A percentile compares a stretch with the other conserved stretches of the same genome.
Conservation (phyloP, 495 filamentous ascomycete genomes). For the Xylaria telfairii region DNA sequence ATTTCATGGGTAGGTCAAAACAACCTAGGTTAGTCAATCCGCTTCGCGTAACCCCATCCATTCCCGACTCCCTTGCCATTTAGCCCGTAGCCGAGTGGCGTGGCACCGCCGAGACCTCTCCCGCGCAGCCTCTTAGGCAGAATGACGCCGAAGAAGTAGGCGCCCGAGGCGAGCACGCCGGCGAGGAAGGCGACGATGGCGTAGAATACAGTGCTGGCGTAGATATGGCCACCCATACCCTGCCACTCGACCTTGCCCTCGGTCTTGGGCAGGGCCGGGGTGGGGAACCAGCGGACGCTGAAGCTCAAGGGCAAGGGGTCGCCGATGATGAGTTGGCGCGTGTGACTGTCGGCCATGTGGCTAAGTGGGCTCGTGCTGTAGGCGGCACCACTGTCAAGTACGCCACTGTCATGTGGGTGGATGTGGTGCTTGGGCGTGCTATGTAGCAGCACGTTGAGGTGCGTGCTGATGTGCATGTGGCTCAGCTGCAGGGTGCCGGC, state of each 20-base stretch:
- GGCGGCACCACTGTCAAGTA: conserved; percentile 82
- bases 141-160: conserved; percentile 69
- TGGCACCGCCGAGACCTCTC: conserved; percentile 58
- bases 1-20: background rate
- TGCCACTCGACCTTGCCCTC: conserved; percentile 61
- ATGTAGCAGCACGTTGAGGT: conserved; percentile 86
- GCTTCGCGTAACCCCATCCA: conserved; percentile 61
- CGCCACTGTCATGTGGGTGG: conserved; percentile 65
- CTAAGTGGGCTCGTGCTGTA: conserved; percentile 82
- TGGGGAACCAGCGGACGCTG: conserved; percentile 85
- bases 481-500: conserved; percentile 86
- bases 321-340: conserved; percentile 77
- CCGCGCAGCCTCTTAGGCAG: conserved; percentile 60
- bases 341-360: conserved; percentile 57
- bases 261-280: conserved; percentile 65
- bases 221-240: conserved; percentile 71
- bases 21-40: conserved; percentile 43
- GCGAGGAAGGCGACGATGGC: conserved; percentile 64
- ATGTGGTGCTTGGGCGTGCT: conserved; percentile 65
- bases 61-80: conserved; percentile 54
- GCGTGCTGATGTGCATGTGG: conserved; percentile 89
- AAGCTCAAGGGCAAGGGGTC: conserved; percentile 83
- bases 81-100: conserved; percentile 57
- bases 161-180: conserved; percentile 58
- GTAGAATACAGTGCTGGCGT: conserved; percentile 70